Evolutionary conservation across 805 yeast species (phyloP).

Genomic region (Candida rishiriensis): DNA sequence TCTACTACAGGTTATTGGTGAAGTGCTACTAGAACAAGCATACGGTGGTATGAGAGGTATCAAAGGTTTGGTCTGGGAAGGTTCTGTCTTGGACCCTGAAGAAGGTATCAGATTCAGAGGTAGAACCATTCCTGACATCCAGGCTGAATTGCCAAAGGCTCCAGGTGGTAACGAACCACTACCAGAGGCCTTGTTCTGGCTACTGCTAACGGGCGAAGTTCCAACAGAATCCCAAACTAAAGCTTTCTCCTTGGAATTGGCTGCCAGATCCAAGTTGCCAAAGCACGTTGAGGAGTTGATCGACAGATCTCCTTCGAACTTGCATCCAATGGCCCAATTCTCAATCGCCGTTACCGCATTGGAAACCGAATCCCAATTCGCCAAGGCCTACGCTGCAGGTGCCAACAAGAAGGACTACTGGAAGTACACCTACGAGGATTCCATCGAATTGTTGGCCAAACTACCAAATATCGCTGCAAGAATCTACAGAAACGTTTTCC

Average conservation of each 20-base stretch:
- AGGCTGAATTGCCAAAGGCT: conserved; percentile 68
- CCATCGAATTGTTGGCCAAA: conserved; percentile 75
- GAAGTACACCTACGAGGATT: conserved; percentile 79
- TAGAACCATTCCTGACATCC: conserved; percentile 75
- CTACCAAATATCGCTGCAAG: conserved; percentile 77
- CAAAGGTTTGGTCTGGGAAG: conserved; percentile 84
- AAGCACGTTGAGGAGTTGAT: conserved; percentile 69
- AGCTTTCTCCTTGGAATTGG: conserved; percentile 70
- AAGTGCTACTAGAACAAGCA: conserved; percentile 72
- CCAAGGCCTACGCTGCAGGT: conserved; percentile 82
- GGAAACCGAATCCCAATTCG: conserved; percentile 77
- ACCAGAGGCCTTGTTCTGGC: conserved; percentile 84
- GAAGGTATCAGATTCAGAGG: conserved; percentile 89
- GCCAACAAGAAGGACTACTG: conserved; percentile 80
- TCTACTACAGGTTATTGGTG: conserved; percentile 49
- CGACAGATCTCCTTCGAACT: conserved; percentile 67
- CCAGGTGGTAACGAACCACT: conserved; percentile 59
- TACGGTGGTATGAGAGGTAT: conserved; percentile 92
- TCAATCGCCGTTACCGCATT: conserved; percentile 78
- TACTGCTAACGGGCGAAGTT: conserved; percentile 75
- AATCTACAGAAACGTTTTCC: conserved; percentile 80
- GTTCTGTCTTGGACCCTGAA: conserved; percentile 76
- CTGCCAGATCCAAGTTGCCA: conserved; percentile 74
- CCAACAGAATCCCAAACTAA: conserved; percentile 70
- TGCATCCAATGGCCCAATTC: conserved; percentile 90